These are phyloP conservation scores for Lactarius quietus DNA, from an alignment of 768 basidiomycete genomes.

Conservation along the genomic window DNA sequence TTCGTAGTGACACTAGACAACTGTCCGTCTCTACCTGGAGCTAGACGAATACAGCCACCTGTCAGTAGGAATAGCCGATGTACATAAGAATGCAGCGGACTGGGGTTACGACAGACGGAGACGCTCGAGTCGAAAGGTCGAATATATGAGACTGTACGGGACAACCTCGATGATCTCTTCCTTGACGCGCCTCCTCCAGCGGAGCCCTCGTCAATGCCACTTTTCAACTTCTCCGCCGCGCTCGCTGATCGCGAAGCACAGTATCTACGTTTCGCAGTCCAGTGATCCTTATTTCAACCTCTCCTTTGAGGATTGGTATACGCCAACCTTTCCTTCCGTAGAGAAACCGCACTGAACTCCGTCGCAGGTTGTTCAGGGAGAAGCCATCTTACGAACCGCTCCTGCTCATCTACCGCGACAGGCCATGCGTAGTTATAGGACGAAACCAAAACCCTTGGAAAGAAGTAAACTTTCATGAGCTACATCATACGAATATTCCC, in stretches of 20 bases:
- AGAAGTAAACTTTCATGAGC: slow-evolving; percentile 74
- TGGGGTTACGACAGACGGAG: not conserved
- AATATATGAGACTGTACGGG: not conserved
- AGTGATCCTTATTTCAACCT: slow-evolving; percentile 88
- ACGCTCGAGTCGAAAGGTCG: no score
- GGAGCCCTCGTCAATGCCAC: slow-evolving; percentile 6
- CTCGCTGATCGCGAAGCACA: slow-evolving; percentile 33
- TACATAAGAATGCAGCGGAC: not conserved
- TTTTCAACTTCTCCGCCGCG: slow-evolving; percentile 12
- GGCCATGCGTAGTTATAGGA: slow-evolving; percentile 89
- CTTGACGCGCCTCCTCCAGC: slow-evolving; percentile 29
- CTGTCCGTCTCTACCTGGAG: not conserved
- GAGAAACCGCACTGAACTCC: slow-evolving; percentile 30
- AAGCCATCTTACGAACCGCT: slow-evolving; percentile 63
- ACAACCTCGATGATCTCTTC: slow-evolving; percentile 23
- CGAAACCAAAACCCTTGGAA: slow-evolving; percentile 99
- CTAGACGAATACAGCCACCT: slow-evolving; percentile 5
- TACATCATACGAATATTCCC: slow-evolving; percentile 54
- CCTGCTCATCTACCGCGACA: slow-evolving; percentile 83
- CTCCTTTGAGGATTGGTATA: slow-evolving; percentile 85
- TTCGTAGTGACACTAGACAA: slow-evolving; percentile 15
- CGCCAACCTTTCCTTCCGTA: slow-evolving; percentile 32
- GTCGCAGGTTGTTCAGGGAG: slow-evolving; percentile 73
- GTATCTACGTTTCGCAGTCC: slow-evolving; percentile 72
- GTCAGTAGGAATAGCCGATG: not conserved